A percentile compares a stretch with the other conserved stretches of the same genome.
phyloP scores from a whole-genome alignment of 495 filamentous ascomycete species.

The Bombardia bombarda region DNA sequence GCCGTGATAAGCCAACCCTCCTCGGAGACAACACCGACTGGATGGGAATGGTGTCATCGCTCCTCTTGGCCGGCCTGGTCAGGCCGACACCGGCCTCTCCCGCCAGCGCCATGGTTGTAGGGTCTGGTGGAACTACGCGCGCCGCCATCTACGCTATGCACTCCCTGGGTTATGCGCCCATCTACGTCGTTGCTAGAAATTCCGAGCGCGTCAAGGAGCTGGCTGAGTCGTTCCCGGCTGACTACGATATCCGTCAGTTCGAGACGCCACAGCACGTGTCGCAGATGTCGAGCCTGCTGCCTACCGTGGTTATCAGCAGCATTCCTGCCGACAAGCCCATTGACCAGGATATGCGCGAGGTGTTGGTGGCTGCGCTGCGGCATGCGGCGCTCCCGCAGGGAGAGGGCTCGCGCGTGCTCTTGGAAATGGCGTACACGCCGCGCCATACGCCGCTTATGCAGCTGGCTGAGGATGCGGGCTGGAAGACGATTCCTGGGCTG shows the following conservation, averaged over 20 bases:
- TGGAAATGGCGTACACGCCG: constrained; percentile 98
- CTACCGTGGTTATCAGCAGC: constrained; percentile 74
- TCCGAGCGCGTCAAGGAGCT: constrained; percentile 57
- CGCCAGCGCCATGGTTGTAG: constrained; percentile 64
- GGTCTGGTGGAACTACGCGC: constrained; percentile 84
- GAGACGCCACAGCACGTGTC: constrained; percentile 41
- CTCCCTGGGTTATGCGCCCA: constrained; percentile 70
- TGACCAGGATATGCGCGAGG: constrained; percentile 59
- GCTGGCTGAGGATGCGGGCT: constrained; percentile 72
- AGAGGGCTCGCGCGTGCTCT: constrained; percentile 49
- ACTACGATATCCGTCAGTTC: constrained; percentile 65
- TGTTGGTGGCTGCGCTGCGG: constrained; percentile 53
- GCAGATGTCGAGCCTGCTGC: constrained; percentile 37
- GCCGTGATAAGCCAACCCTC: constrained; percentile 36
- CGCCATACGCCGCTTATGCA: constrained; percentile 76
- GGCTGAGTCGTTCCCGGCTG: constrained; percentile 61
- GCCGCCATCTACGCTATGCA: constrained; percentile 87
- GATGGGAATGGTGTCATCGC: constrained; percentile 78
- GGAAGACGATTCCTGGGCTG: constrained; percentile 76
- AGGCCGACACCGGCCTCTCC: constrained; percentile 22
- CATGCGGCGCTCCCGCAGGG: constrained; percentile 35
- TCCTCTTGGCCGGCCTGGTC: constrained; percentile 62
- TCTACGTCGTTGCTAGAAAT: constrained; percentile 82
- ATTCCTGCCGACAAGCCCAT: constrained; percentile 87
- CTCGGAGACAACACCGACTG: constrained; percentile 94